A percentile compares a stretch with the other conserved stretches of the same genome.
These are phyloP conservation scores for Saccharomycopsis vini DNA, from an alignment of 805 yeast species.

Conservation along the genomic window DNA sequence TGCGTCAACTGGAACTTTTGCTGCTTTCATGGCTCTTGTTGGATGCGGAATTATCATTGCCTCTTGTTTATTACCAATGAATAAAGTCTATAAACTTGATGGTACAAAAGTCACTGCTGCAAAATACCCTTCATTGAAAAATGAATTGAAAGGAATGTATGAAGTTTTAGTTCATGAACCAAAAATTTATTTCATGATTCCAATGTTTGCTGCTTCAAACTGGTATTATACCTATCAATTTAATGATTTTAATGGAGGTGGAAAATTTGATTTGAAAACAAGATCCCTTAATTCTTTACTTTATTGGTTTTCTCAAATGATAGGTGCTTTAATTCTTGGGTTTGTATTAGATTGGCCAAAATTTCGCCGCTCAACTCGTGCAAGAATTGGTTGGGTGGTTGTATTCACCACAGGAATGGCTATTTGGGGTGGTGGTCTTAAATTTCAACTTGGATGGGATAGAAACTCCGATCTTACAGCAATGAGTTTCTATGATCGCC, in stretches of 20 bases:
- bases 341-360: constrained; percentile 35
- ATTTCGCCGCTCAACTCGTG: constrained; percentile 37
- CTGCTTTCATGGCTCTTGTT: constrained; percentile 47
- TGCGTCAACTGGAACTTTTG: constrained; percentile 41
- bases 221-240: constrained; percentile 63
- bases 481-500: constrained; percentile 39
- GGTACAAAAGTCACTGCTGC: constrained; percentile 39
- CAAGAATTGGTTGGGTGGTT: constrained; percentile 35
- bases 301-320: constrained; percentile 53
- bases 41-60: constrained; percentile 38
- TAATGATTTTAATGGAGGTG: constrained; percentile 43
- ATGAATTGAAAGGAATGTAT: constrained; percentile 35
- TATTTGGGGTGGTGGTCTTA: constrained; percentile 32
- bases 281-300: constrained; percentile 52
- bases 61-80: constrained; percentile 37
- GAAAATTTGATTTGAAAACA: constrained; percentile 48
- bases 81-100: constrained; percentile 40
- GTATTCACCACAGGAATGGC: constrained; percentile 33
- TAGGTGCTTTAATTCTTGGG: constrained; percentile 46
- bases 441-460: constrained; percentile 28
- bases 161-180: constrained; percentile 33
- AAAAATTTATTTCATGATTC: constrained; percentile 42
- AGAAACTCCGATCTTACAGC: constrained; percentile 27
- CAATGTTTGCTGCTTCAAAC: constrained; percentile 55
- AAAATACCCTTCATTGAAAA: constrained; percentile 36